Base-by-base conservation (phyloP, 768 basidiomycete genomes). In the Daedalea quercina region DNA sequence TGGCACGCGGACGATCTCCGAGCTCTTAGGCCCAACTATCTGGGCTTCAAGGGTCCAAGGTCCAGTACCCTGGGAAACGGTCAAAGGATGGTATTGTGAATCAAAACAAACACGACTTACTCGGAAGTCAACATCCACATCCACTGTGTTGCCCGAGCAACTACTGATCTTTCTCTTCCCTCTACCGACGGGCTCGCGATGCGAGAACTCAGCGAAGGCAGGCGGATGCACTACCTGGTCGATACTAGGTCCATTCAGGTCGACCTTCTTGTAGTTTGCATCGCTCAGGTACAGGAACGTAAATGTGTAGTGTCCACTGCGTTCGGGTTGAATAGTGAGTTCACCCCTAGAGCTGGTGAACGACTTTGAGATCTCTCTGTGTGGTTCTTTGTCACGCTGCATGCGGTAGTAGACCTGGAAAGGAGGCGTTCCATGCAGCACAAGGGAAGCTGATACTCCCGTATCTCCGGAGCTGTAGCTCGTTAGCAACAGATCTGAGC, bases 21-120 rank as follows among this genome's bases (percentile, higher is more conserved):
- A 79, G 33, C 74, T 77, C 50, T 78, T 79, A 3, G 87, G 83
- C 4, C 88, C 87, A 35, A 90, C 85, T 12, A 92, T 72, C 60
- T 92, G 87, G 22, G 94, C 71, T 44, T 89, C 87, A 25, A 98
- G 64, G 60, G 81, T 89, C 88, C 94, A 95, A 1, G 96, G 95
- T 3, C 89, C 82, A 3, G 84, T 88, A 46, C 96, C 96, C 87
- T 94, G 48, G 13, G 9, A 51, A 47, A 11, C 35, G 11, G 13
- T 41, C 54, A n/a, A n/a, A n/a, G 1, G 56, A 55, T 19, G 37
- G 4, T 31, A 31, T 31, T 31, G 4, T 31, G 6, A 11, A 31
- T 11, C 11, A 26, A 42, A 31, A 7, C 6, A 13, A 47, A 19
- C 8, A 13, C 20, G 56, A 67, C 76, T 57, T 56, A 93, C 92